phyloP scores from a whole-genome alignment of 768 basidiomycete genomes.

The Trametes sanguinea region DNA sequence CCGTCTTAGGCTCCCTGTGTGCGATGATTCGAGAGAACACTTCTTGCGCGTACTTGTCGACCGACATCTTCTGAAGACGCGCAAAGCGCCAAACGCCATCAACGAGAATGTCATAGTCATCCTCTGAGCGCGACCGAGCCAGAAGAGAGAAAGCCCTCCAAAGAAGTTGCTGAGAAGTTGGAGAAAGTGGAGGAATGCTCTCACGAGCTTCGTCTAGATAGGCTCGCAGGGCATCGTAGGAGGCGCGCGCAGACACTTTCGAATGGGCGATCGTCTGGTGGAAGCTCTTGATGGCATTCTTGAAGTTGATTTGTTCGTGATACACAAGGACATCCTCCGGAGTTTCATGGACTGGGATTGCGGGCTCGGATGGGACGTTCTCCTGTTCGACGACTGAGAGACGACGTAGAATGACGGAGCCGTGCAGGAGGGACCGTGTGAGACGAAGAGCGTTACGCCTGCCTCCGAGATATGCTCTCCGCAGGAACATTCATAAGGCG shows the following conservation, averaged over 20 bases:
- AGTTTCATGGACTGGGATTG: neutral
- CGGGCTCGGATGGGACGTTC: neutral
- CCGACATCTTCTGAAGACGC: neutral
- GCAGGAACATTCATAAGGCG: slow-evolving; percentile 67
- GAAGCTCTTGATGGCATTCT: neutral
- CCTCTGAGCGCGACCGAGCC: neutral
- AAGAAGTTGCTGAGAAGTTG: too few relatives aligned
- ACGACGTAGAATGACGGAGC: neutral
- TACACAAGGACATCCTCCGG: too few relatives aligned
- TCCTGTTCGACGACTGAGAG: neutral
- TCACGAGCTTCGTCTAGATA: neutral
- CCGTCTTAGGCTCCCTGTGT: slow-evolving; percentile 20
- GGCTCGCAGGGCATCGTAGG: neutral
- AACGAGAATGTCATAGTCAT: neutral
- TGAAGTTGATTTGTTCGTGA: too few relatives aligned
- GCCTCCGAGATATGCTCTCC: slow-evolving; percentile 35
- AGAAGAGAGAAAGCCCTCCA: neutral
- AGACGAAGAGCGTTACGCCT: slow-evolving; percentile 35
- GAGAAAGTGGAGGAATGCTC: too few relatives aligned
- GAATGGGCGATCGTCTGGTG: neutral
- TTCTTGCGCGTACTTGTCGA: neutral
- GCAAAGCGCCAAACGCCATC: neutral
- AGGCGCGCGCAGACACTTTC: neutral
- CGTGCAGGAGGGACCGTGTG: slow-evolving; percentile 37
- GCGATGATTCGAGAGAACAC: neutral